Percentiles rank a stretch among this genome's conserved stretches.
Evolutionary conservation across 1,284 basidiomycete genomes (phyloP).

Genomic region (Apiotrichum siamense): DNA sequence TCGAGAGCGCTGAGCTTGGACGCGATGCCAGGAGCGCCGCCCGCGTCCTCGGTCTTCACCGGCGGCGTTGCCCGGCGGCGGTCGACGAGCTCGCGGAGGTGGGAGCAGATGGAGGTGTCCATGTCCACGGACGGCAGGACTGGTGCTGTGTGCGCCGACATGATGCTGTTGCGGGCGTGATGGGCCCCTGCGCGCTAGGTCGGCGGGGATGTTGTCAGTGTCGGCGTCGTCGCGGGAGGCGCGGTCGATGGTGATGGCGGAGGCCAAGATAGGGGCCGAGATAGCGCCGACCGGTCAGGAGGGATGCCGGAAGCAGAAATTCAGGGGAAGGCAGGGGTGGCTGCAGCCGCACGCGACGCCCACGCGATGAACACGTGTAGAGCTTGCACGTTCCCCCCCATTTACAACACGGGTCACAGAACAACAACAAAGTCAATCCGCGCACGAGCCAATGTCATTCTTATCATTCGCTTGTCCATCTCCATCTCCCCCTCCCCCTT

Average conservation of each 20-base stretch:
- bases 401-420: background rate
- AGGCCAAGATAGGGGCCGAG: too few species aligned
- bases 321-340: too few species aligned
- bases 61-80: constrained; percentile 7
- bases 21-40: background rate
- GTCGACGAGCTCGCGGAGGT: constrained; percentile 24
- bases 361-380: too few species aligned
- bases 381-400: background rate
- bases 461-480: background rate
- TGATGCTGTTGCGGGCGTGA: background rate
- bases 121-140: constrained; percentile 10
- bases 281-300: too few species aligned
- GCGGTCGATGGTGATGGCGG: background rate
- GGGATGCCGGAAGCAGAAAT: too few species aligned
- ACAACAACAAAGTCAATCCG: constrained; percentile 1
- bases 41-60: constrained; percentile 15
- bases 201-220: background rate
- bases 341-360: too few species aligned
- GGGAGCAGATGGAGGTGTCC: constrained; percentile 35
- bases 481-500: background rate
- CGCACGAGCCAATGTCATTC: too few species aligned
- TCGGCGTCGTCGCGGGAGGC: background rate
- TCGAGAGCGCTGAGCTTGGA: constrained; percentile 2
- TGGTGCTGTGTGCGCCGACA: background rate
- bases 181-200: background rate